phyloP scores from a whole-genome alignment of 129 eudicot species.

The Ambrosia trifida region DNA sequence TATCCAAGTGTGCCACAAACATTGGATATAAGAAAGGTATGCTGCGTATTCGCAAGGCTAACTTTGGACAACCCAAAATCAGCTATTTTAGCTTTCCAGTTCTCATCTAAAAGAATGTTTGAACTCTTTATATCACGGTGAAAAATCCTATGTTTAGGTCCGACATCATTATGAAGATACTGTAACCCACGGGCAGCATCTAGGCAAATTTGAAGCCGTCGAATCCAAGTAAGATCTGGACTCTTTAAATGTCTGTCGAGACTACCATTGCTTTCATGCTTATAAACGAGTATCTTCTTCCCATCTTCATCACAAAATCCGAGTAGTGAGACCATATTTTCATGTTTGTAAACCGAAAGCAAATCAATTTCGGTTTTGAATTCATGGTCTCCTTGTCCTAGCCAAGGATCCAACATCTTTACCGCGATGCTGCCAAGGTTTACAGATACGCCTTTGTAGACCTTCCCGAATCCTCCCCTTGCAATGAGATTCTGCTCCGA shows the following conservation, averaged over 20 bases:
- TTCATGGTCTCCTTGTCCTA: constrained; percentile 36
- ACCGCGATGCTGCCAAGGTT: constrained; percentile 32
- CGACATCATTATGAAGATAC: constrained; percentile 29
- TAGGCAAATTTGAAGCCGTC: constrained; percentile 23
- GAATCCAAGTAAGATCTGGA: constrained; percentile 35
- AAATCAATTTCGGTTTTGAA: constrained; percentile 30
- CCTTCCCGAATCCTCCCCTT: constrained; percentile 42
- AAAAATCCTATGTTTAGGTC: constrained; percentile 2
- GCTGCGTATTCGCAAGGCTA: not conserved
- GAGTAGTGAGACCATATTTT: not conserved
- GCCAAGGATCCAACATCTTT: constrained; percentile 25
- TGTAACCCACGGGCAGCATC: constrained; percentile 29
- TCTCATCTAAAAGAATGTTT: constrained; percentile 16
- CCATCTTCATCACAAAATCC: constrained; percentile 30
- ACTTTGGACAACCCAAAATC: constrained; percentile 17
- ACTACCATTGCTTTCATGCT: constrained; percentile 32
- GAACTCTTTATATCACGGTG: constrained; percentile 31
- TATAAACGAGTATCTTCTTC: constrained; percentile 40
- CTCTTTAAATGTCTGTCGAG: constrained; percentile 19
- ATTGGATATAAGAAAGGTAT: not conserved
- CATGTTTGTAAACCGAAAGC: constrained; percentile 36
- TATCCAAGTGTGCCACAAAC: not conserved
- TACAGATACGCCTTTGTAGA: constrained; percentile 31
- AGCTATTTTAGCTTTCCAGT: constrained; percentile 6
- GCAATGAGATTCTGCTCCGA: not conserved